Conservation (phyloP, 306 rosid genomes). For the Rubus idaeus region DNA sequence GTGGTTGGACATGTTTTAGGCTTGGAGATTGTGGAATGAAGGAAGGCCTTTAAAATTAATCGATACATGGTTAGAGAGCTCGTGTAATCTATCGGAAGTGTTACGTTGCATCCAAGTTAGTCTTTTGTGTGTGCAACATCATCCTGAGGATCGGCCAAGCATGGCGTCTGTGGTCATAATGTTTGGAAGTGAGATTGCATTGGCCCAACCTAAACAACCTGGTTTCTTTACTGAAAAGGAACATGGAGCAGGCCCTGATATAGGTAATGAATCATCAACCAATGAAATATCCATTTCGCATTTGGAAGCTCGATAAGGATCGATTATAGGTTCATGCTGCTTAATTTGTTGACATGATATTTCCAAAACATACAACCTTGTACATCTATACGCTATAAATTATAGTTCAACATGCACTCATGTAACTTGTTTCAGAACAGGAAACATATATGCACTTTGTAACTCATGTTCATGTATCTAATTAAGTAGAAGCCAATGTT, state of each 20-base stretch:
- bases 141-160: slow-evolving; percentile 52
- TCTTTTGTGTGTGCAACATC: slow-evolving; percentile 48
- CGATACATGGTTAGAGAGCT: slow-evolving; percentile 24
- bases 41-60: slow-evolving; percentile 31
- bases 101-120: slow-evolving; percentile 45
- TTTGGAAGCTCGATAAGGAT: slow-evolving; percentile 14
- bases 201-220: slow-evolving; percentile 49
- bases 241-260: neutral
- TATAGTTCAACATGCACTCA: neutral
- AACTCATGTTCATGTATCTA: too few relatives aligned
- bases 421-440: neutral
- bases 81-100: slow-evolving; percentile 17
- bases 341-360: neutral
- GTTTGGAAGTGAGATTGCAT: slow-evolving; percentile 39
- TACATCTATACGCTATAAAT: neutral
- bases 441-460: too few relatives aligned
- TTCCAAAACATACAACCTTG: neutral
- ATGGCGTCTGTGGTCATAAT: slow-evolving; percentile 46
- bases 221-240: slow-evolving; percentile 25
- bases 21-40: slow-evolving; percentile 34
- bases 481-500: too few relatives aligned
- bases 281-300: slow-evolving; percentile 20
- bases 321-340: neutral
- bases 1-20: slow-evolving; percentile 19
- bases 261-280: slow-evolving; percentile 15